These are phyloP conservation scores for Stephanodiscus triporus DNA, from an alignment of 108 stramenopile species.

Conservation along the genomic window DNA sequence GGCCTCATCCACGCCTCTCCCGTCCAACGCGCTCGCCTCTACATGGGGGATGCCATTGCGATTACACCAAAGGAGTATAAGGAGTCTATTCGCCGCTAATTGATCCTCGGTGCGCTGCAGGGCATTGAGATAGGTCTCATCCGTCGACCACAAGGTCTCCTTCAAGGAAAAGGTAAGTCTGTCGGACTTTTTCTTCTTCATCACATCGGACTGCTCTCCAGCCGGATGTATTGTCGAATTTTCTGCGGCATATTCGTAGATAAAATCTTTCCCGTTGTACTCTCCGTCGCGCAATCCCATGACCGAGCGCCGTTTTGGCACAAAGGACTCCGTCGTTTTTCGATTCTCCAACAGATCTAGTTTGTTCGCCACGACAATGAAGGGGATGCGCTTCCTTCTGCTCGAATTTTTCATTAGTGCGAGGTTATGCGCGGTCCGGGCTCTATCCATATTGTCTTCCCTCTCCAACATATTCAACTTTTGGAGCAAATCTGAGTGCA, in stretches of 20 bases:
- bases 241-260: conserved; percentile 68
- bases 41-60: conserved; percentile 77
- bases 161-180: conserved; percentile 49
- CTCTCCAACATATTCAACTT: conserved; percentile 36
- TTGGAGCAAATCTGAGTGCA: conserved; percentile 72
- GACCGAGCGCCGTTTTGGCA: conserved; percentile 43
- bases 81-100: conserved; percentile 65
- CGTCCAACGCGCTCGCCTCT: conserved; percentile 73
- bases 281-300: conserved; percentile 61
- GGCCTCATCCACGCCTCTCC: conserved; percentile 66
- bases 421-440: not conserved
- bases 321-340: not conserved
- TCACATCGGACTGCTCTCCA: conserved; percentile 3
- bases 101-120: conserved; percentile 73
- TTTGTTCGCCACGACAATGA: conserved; percentile 84
- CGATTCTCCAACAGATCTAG: conserved; percentile 59
- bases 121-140: conserved; percentile 66
- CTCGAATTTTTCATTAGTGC: conserved; percentile 14
- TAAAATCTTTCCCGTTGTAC: conserved; percentile 67
- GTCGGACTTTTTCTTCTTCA: conserved; percentile 19
- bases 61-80: conserved; percentile 82
- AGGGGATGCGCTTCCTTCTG: conserved; percentile 50
- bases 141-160: conserved; percentile 57
- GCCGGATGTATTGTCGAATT: not conserved
- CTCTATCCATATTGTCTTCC: conserved; percentile 11